Evolutionary conservation across 768 basidiomycete genomes (phyloP).

Genomic region (Pulveroboletus sp.): DNA sequence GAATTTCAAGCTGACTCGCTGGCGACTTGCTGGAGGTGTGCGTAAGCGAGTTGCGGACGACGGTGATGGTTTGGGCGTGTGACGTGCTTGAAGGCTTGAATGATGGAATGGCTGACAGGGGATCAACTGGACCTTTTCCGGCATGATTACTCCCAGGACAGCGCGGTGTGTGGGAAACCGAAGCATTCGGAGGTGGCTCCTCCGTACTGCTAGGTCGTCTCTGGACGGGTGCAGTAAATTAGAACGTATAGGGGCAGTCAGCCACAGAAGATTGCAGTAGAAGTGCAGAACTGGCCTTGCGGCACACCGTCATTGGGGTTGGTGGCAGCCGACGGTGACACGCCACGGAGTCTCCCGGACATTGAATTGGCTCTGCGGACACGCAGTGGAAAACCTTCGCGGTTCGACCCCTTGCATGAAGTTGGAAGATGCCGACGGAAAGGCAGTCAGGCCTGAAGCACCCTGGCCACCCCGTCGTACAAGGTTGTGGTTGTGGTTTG

Average conservation of each 20-base stretch:
- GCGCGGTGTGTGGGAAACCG: constrained; percentile 16
- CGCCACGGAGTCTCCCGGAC: constrained; percentile 33
- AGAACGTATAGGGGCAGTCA: constrained; percentile 1
- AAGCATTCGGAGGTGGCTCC: constrained; percentile 12
- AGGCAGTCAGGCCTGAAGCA: constrained; percentile 12
- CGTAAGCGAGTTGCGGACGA: constrained; percentile 13
- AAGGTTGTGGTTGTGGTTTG: constrained; percentile 7
- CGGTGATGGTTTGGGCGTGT: constrained; percentile 11
- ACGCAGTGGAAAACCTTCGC: constrained; percentile 25
- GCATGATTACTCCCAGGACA: constrained; percentile 21
- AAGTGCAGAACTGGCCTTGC: not conserved
- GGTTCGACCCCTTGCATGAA: constrained; percentile 9
- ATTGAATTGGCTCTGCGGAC: constrained; percentile 23
- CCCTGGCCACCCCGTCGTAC: not conserved
- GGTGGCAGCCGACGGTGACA: not conserved
- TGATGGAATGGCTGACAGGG: constrained; percentile 8
- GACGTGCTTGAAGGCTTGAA: constrained; percentile 8
- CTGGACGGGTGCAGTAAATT: constrained; percentile 13
- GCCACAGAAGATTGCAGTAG: constrained; percentile 4
- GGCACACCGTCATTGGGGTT: constrained; percentile 1
- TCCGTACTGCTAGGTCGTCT: not conserved
- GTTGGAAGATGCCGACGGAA: not conserved
- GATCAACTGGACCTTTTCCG: constrained; percentile 13
- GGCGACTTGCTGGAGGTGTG: constrained; percentile 11
- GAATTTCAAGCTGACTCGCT: constrained; percentile 21